A percentile compares a stretch with the other conserved stretches of the same genome.
Evolutionary conservation across 1,284 basidiomycete species (phyloP).

Genomic region (Apiotrichum veenhuisii): DNA sequence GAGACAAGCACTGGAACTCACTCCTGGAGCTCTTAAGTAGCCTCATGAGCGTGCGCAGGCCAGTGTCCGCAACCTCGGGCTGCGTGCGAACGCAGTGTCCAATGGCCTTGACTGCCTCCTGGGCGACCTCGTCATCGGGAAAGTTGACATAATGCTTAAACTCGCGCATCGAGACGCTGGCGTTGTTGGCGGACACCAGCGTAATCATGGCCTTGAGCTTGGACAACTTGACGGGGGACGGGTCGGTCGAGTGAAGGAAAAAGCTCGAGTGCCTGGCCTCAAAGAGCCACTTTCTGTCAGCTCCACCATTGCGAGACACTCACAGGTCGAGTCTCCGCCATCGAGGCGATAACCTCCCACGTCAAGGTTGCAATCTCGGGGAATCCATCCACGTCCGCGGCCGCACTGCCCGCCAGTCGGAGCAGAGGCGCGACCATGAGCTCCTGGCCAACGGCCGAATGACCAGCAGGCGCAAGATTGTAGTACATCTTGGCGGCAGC

Average conservation of each 20-base stretch:
- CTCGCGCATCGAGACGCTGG: slow-evolving; percentile 67
- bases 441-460: slow-evolving; percentile 36
- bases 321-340: slow-evolving; percentile 58
- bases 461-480: slow-evolving; percentile 60
- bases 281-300: slow-evolving; percentile 55
- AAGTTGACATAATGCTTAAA: slow-evolving; percentile 79
- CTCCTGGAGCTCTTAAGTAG: slow-evolving; percentile 68
- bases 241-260: slow-evolving; percentile 65
- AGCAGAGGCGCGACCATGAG: slow-evolving; percentile 41
- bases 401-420: slow-evolving; percentile 45
- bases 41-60: slow-evolving; percentile 67
- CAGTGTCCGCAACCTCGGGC: slow-evolving; percentile 65
- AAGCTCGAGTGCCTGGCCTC: slow-evolving; percentile 62
- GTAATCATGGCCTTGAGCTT: slow-evolving; percentile 70
- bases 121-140: slow-evolving; percentile 64
- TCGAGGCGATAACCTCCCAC: slow-evolving; percentile 64
- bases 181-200: slow-evolving; percentile 64
- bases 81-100: slow-evolving; percentile 67
- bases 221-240: slow-evolving; percentile 60
- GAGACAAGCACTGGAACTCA: slow-evolving; percentile 31
- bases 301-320: slow-evolving; percentile 51
- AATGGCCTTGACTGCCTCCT: slow-evolving; percentile 69
- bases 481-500: slow-evolving; percentile 68
- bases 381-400: slow-evolving; percentile 56
- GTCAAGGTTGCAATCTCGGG: slow-evolving; percentile 69